These are phyloP conservation scores for Castanospermum australe DNA, from an alignment of 306 rosid species.

Conservation along the genomic window DNA sequence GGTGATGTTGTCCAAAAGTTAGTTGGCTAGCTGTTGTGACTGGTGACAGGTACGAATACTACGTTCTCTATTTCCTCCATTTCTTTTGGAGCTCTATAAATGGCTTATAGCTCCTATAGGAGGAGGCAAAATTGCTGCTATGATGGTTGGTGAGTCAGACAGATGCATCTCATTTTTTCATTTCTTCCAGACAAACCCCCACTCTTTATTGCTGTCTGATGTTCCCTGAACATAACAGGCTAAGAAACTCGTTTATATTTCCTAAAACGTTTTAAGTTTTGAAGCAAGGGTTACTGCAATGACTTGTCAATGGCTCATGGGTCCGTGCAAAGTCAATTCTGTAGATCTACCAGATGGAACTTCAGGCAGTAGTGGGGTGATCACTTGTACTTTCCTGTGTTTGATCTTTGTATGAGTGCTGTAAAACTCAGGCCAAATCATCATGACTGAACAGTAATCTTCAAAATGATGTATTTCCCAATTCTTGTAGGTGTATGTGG, in stretches of 20 bases:
- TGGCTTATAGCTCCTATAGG: slow-evolving; percentile 70
- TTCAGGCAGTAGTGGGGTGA: slow-evolving; percentile 81
- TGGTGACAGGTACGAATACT: slow-evolving; percentile 64
- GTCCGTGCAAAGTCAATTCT: slow-evolving; percentile 72
- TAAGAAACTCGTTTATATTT: slow-evolving; percentile 28
- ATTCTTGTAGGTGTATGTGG: slow-evolving; percentile 73
- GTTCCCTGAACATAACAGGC: not conserved
- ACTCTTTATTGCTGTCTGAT: slow-evolving; percentile 3
- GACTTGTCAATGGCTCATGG: slow-evolving; percentile 97
- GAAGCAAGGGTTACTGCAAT: slow-evolving; percentile 95
- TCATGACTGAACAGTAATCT: not conserved
- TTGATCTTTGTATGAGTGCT: not conserved
- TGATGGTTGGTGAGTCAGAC: slow-evolving; percentile 85
- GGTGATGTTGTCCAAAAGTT: not conserved
- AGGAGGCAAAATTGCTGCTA: slow-evolving; percentile 80
- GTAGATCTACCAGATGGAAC: slow-evolving; percentile 66
- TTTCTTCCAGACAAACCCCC: not conserved
- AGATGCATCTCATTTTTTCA: not conserved
- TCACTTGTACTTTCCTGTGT: slow-evolving; percentile 26
- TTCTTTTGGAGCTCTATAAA: slow-evolving; percentile 73
- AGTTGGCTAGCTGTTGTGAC: not conserved
- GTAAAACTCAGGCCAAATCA: slow-evolving; percentile 1
- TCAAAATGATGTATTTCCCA: not conserved
- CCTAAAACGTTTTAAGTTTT: slow-evolving; percentile 30
- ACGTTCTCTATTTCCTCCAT: slow-evolving; percentile 79